A percentile compares a stretch with the other conserved stretches of the same genome.
These are phyloP conservation scores for Penicillium hesseltinei DNA, from an alignment of 2,329 filamentous ascomycete genomes.

Conservation along the genomic window DNA sequence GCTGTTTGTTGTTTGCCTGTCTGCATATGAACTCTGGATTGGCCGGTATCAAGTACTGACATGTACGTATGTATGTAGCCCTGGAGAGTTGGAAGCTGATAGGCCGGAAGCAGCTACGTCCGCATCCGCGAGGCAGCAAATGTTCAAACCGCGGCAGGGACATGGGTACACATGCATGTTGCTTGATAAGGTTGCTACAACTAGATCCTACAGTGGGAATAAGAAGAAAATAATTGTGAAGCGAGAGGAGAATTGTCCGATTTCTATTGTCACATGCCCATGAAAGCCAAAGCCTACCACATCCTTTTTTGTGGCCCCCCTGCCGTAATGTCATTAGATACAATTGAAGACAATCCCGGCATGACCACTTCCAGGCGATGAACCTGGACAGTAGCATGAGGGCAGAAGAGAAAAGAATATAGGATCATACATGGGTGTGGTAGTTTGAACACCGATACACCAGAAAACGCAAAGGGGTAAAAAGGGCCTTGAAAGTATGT, in stretches of 20 bases:
- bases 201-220: background rate
- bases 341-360: constrained; percentile 36
- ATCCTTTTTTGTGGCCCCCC: constrained; percentile 36
- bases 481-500: constrained; percentile 33
- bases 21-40: background rate
- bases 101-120: background rate
- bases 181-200: constrained; percentile 9
- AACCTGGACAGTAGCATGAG: constrained; percentile 26
- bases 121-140: background rate
- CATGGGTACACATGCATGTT: background rate
- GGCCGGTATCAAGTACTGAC: background rate
- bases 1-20: background rate
- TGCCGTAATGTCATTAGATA: constrained; percentile 44
- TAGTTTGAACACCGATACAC: constrained; percentile 38
- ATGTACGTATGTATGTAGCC: background rate
- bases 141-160: background rate
- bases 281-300: constrained; percentile 31
- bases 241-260: constrained; percentile 44
- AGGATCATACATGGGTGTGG: constrained; percentile 25
- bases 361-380: constrained; percentile 21
- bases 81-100: background rate
- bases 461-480: constrained; percentile 32
- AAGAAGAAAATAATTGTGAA: constrained; percentile 14
- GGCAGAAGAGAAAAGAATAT: constrained; percentile 22
- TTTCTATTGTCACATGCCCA: constrained; percentile 41